Conservation (phyloP, 148 eudicot species). For the Vaccinium darrowii region DNA sequence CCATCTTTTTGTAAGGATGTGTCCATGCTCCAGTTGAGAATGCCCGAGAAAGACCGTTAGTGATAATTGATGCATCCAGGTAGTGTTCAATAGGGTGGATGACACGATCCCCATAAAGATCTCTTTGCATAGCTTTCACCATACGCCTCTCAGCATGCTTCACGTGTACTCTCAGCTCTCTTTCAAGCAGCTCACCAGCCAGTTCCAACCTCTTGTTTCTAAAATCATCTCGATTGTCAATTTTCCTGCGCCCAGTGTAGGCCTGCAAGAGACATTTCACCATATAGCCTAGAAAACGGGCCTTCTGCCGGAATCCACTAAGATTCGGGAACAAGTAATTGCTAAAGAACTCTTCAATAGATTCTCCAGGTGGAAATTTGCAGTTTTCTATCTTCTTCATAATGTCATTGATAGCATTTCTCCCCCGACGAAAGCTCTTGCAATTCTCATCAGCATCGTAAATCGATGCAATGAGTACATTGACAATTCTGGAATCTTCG, state of each 20-base stretch:
- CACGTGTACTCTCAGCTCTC: conserved; percentile 76
- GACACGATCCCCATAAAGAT: conserved; percentile 72
- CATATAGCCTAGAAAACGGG: conserved; percentile 89
- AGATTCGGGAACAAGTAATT: conserved; percentile 63
- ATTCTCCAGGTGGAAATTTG: conserved; percentile 70
- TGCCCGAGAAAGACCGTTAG: conserved; percentile 86
- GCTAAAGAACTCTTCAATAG: conserved; percentile 50
- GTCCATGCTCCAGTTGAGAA: conserved; percentile 91
- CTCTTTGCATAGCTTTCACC: conserved; percentile 84
- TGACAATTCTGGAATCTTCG: conserved; percentile 57
- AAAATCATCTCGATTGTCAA: conserved; percentile 84
- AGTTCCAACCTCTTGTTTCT: conserved; percentile 85
- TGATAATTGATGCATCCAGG: conserved; percentile 80
- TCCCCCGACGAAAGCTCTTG: conserved; percentile 49
- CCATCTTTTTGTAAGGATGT: conserved; percentile 73
- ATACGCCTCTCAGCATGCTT: conserved; percentile 93
- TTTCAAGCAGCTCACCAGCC: conserved; percentile 78
- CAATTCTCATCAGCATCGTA: conserved; percentile 74
- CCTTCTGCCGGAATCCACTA: conserved; percentile 52
- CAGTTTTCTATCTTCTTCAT: conserved; percentile 39
- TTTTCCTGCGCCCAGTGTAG: conserved; percentile 70
- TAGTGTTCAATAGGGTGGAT: conserved; percentile 63
- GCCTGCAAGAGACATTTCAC: conserved; percentile 72
- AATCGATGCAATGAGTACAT: conserved; percentile 78
- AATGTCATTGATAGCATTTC: conserved; percentile 44